phyloP scores from a whole-genome alignment of 73 alveolate species.

The Tetrahymena thermophila region DNA sequence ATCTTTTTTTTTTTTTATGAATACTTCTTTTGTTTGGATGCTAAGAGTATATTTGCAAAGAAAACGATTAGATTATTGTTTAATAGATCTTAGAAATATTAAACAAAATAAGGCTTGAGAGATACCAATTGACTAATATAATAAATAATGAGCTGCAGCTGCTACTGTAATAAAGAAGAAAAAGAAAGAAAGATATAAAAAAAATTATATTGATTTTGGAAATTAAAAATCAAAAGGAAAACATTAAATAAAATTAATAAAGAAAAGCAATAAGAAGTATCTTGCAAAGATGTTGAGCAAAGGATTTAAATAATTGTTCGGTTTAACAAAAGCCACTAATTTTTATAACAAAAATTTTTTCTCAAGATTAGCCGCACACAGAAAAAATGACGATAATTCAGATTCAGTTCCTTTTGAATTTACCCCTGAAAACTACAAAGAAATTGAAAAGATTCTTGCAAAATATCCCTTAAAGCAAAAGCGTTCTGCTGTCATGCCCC shows the following conservation, averaged over 20 bases:
- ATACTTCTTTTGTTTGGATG: background rate
- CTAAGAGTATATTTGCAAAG: background rate
- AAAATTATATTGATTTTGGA: background rate
- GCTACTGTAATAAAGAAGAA: background rate
- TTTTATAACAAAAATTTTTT: background rate
- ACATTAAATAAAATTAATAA: background rate
- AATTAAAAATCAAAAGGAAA: background rate
- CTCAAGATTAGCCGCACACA: background rate
- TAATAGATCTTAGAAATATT: background rate
- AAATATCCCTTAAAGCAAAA: conserved; percentile 73
- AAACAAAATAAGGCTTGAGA: background rate
- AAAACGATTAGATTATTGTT: background rate
- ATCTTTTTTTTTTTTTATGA: background rate
- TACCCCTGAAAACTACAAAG: conserved; percentile 66
- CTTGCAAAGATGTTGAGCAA: background rate
- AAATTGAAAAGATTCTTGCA: conserved; percentile 52
- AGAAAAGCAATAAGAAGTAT: background rate
- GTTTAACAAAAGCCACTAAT: background rate
- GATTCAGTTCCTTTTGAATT: conserved; percentile 80
- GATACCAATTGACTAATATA: background rate
- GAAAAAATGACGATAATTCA: conserved; percentile 39
- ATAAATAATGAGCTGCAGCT: background rate
- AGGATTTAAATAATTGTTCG: background rate
- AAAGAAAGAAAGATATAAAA: background rate
- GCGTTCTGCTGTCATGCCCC: conserved; percentile 70